A percentile compares a stretch with the other conserved stretches of the same genome.
Conservation (phyloP, 2,329 filamentous ascomycete species). For the Karstenula rhodostoma region DNA sequence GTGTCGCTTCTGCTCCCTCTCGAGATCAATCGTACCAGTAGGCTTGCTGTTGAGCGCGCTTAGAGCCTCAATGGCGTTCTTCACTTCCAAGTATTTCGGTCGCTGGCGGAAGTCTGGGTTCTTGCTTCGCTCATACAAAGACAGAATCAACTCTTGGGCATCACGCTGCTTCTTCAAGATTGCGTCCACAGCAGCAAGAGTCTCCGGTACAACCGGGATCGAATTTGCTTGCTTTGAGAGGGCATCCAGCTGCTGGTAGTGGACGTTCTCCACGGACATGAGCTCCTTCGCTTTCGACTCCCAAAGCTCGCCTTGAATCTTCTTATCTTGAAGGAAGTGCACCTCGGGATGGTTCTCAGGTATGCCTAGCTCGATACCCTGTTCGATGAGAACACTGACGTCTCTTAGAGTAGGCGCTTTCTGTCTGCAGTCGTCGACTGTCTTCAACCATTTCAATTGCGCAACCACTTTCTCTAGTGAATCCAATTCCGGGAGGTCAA, state of each 20-base stretch:
- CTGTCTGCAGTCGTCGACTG: constrained; percentile 71
- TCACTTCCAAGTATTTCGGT: constrained; percentile 88
- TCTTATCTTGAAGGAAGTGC: constrained; percentile 76
- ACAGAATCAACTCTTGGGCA: constrained; percentile 86
- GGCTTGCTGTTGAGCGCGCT: constrained; percentile 94
- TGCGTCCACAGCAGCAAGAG: constrained; percentile 82
- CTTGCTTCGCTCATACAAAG: constrained; percentile 79
- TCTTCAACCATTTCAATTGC: constrained; percentile 87
- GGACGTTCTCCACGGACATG: constrained; percentile 88
- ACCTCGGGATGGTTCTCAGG: constrained; percentile 82
- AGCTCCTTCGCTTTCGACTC: constrained; percentile 92
- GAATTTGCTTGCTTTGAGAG: constrained; percentile 82
- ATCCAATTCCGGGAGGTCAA: constrained; percentile 90
- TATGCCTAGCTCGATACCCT: constrained; percentile 79
- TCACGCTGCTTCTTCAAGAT: constrained; percentile 96
- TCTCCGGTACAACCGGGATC: constrained; percentile 83
- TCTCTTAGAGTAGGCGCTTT: constrained; percentile 76
- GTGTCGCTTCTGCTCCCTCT: constrained; percentile 91
- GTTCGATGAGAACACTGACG: constrained; percentile 78
- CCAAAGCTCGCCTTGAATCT: constrained; percentile 82
- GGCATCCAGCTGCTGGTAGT: constrained; percentile 94
- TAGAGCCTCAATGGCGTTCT: constrained; percentile 85
- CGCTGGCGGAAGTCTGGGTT: constrained; percentile 78
- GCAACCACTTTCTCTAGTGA: constrained; percentile 80
- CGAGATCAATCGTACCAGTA: constrained; percentile 86